Conservation (phyloP, 139 green algal species). For the Chlorella ohadii region DNA sequence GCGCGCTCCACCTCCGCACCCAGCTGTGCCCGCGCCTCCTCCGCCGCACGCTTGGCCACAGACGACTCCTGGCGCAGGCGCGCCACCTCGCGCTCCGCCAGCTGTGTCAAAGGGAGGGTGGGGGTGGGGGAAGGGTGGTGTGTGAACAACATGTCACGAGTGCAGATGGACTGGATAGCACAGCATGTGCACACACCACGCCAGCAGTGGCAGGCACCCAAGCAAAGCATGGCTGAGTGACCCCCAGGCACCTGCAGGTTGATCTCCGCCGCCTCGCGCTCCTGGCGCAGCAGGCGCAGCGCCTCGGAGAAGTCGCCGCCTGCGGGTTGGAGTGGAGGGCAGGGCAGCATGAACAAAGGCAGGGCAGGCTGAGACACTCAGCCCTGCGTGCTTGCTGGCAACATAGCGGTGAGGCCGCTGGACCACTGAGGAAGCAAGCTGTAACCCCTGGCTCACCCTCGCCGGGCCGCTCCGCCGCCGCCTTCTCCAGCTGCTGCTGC, state of each 20-base stretch:
- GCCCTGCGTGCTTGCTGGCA: no score
- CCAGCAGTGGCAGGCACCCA: no score
- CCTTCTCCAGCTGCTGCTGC: constrained; percentile 56
- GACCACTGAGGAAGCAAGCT: no score
- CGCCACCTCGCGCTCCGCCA: constrained; percentile 52
- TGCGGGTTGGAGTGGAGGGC: not conserved
- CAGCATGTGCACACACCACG: no score
- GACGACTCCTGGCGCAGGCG: constrained; percentile 41
- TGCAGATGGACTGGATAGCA: no score
- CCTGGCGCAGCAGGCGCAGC: constrained; percentile 54
- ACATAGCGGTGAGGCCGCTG: no score
- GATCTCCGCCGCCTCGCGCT: constrained; percentile 56
- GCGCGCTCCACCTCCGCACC: constrained; percentile 38
- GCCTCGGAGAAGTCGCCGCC: constrained; percentile 49
- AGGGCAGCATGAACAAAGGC: no score
- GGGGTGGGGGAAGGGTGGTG: no score
- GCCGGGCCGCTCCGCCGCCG: constrained; percentile 28
- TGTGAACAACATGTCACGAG: no score
- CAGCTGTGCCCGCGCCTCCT: constrained; percentile 51
- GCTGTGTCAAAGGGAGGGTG: not conserved
- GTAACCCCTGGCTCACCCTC: constrained; percentile 28
- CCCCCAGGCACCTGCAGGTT: constrained; percentile 40
- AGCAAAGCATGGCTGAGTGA: no score
- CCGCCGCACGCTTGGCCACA: constrained; percentile 37
- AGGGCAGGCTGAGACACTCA: no score